These are phyloP conservation scores for Auriscalpium orientale DNA, from an alignment of 768 basidiomycete genomes.

Conservation along the genomic window DNA sequence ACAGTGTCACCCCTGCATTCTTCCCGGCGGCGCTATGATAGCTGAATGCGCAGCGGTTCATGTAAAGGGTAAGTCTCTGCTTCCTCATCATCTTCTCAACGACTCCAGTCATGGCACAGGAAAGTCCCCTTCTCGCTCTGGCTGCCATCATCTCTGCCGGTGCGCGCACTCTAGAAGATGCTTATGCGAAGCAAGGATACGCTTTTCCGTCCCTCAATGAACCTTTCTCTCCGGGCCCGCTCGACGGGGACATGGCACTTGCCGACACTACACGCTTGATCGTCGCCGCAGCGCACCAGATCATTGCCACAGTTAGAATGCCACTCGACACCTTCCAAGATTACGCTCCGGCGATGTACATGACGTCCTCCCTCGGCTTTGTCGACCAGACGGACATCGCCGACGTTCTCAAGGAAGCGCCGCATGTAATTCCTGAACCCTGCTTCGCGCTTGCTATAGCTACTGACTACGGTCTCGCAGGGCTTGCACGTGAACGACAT, in stretches of 20 bases:
- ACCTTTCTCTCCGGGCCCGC: background rate
- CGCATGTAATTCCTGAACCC: background rate
- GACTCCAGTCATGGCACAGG: background rate
- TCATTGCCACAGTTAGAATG: background rate
- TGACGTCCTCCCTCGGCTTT: background rate
- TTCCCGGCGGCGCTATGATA: too few species aligned
- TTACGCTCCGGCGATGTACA: background rate
- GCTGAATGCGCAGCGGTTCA: too few species aligned
- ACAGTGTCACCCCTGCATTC: too few species aligned
- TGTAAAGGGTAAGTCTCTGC: too few species aligned
- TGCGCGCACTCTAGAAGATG: background rate
- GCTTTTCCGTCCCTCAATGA: constrained; percentile 1
- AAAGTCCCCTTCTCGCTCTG: background rate
- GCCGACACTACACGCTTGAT: background rate
- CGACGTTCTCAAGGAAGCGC: constrained; percentile 1
- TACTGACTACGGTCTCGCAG: background rate
- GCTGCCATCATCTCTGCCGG: background rate
- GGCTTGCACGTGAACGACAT: constrained; percentile 8
- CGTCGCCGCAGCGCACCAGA: background rate
- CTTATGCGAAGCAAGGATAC: background rate
- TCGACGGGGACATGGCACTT: background rate
- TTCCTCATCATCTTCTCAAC: too few species aligned
- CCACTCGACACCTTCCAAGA: background rate
- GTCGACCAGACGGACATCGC: constrained; percentile 1
- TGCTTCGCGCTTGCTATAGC: background rate